Conservation (phyloP, 805 yeast genomes). For the Suhomyces sp. region DNA sequence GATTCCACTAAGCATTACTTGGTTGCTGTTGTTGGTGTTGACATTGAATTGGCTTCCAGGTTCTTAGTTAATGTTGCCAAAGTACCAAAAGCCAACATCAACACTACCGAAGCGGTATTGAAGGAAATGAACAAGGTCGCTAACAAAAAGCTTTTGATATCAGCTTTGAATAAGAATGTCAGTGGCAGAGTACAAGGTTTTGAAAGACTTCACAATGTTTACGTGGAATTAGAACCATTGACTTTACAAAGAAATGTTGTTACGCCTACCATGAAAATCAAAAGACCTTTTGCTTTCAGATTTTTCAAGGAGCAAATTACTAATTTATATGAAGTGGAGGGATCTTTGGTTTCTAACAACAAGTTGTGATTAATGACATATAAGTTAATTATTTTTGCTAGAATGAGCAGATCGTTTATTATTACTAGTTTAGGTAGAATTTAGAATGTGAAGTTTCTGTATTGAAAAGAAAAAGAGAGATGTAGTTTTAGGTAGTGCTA, state of each 20-base stretch:
- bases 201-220: conserved; percentile 24
- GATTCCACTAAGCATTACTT: conserved; percentile 22
- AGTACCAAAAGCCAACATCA: conserved; percentile 7
- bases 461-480: too few species aligned
- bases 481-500: too few species aligned
- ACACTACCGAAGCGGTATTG: conserved; percentile 10
- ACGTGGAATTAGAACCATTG: conserved; percentile 29
- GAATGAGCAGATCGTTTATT: too few species aligned
- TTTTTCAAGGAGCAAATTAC: conserved; percentile 41
- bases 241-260: conserved; percentile 23
- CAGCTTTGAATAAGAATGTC: conserved; percentile 16
- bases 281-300: conserved; percentile 49
- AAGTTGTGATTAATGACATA: too few species aligned
- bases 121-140: conserved; percentile 17
- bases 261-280: conserved; percentile 45
- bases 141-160: conserved; percentile 14
- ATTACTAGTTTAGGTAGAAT: too few species aligned
- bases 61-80: conserved; percentile 17
- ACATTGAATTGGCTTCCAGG: conserved; percentile 13
- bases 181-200: conserved; percentile 20
- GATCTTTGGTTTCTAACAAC: too few species aligned
- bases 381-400: too few species aligned
- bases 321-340: conserved; percentile 46
- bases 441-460: too few species aligned
- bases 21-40: conserved; percentile 27